These are phyloP conservation scores for Lichtheimia ornata DNA, from an alignment of 371 early-diverging fungal genomes.

Conservation along the genomic window DNA sequence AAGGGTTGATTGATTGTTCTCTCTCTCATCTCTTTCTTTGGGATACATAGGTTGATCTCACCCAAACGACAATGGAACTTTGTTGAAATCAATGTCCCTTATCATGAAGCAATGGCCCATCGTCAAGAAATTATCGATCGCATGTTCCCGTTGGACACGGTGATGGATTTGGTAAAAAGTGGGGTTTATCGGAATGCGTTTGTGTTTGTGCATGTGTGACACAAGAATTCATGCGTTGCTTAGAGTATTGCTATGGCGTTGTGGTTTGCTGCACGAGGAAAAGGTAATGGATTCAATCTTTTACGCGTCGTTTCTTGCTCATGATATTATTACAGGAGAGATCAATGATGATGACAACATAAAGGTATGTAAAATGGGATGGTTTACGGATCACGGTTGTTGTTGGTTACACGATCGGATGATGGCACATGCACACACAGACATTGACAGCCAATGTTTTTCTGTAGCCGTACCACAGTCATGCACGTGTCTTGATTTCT, in stretches of 20 bases:
- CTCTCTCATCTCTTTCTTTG: neutral
- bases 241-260: constrained; percentile 95
- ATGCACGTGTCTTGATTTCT: constrained; percentile 79
- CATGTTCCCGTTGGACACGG: constrained; percentile 83
- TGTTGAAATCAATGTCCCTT: constrained; percentile 88
- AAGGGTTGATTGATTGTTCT: too few relatives aligned
- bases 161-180: constrained; percentile 84
- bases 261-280: constrained; percentile 92
- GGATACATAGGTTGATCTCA: constrained; percentile 41
- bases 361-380: constrained; percentile 1
- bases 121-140: constrained; percentile 64
- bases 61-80: constrained; percentile 84
- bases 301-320: too few relatives aligned
- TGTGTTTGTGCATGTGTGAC: neutral
- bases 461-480: constrained; percentile 49
- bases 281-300: constrained; percentile 18
- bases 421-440: neutral
- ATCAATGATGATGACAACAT: constrained; percentile 18
- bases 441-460: neutral
- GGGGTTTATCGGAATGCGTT: too few relatives aligned
- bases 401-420: neutral
- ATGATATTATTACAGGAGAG: constrained; percentile 12
- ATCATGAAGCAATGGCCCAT: constrained; percentile 60
- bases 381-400: too few relatives aligned
- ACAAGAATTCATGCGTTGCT: neutral